A percentile compares a stretch with the other conserved stretches of the same genome.
phyloP scores from a whole-genome alignment of 371 early-diverging fungal species.

The Syncephalastrum sp. region DNA sequence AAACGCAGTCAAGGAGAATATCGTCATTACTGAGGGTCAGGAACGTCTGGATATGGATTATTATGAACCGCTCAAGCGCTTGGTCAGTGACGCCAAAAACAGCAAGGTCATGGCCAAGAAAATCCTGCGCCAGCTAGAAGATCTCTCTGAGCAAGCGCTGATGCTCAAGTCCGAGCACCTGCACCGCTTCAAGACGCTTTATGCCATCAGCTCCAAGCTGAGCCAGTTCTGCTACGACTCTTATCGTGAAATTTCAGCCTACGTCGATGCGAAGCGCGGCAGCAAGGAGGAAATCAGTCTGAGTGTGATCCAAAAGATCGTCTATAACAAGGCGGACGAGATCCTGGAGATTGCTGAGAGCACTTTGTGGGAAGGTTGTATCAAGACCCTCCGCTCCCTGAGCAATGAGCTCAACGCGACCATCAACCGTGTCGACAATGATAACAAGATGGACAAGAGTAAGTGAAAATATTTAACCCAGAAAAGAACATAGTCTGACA shows the following conservation, averaged over 20 bases:
- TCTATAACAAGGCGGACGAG: slow-evolving; percentile 51
- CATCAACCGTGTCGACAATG: slow-evolving; percentile 42
- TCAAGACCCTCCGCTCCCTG: slow-evolving; percentile 50
- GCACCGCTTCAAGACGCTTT: slow-evolving; percentile 52
- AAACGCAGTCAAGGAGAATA: slow-evolving; percentile 41
- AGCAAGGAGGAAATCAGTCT: slow-evolving; percentile 47
- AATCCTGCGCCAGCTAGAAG: slow-evolving; percentile 66
- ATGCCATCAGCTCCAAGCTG: slow-evolving; percentile 50
- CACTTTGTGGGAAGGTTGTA: slow-evolving; percentile 64
- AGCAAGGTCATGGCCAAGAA: slow-evolving; percentile 67
- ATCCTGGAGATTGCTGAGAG: slow-evolving; percentile 55
- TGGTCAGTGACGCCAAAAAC: slow-evolving; percentile 60
- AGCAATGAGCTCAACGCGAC: slow-evolving; percentile 44
- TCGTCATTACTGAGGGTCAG: slow-evolving; percentile 38
- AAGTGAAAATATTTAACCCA: slow-evolving; percentile 9
- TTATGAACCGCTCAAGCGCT: slow-evolving; percentile 53
- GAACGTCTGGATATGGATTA: slow-evolving; percentile 58
- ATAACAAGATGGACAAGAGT: slow-evolving; percentile 51
- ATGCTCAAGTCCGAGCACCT: slow-evolving; percentile 54
- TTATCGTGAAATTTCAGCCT: slow-evolving; percentile 7
- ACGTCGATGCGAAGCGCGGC: slow-evolving; percentile 41
- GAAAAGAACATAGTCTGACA: neutral
- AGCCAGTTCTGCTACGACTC: slow-evolving; percentile 48
- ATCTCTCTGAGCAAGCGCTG: slow-evolving; percentile 56
- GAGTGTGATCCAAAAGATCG: slow-evolving; percentile 47